Percentiles rank a stretch among this genome's conserved stretches.
These are phyloP conservation scores for Calonectria honghensis DNA, from an alignment of 2,329 filamentous ascomycete species.

Conservation along the genomic window DNA sequence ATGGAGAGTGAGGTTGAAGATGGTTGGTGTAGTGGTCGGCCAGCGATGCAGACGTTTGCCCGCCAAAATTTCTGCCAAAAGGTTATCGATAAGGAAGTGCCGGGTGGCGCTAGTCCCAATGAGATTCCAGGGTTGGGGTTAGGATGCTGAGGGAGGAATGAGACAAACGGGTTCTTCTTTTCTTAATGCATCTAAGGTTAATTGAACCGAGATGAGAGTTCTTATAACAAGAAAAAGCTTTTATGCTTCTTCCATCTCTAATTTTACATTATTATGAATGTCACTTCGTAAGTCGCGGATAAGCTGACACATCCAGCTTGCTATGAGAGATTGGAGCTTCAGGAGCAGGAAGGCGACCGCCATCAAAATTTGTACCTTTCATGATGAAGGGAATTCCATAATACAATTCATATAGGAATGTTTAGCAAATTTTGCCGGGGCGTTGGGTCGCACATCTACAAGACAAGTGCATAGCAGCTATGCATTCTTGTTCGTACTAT, in stretches of 20 bases:
- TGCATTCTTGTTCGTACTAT: background rate
- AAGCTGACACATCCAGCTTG: background rate
- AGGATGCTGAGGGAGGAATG: background rate
- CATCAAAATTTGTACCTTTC: background rate
- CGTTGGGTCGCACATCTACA: background rate
- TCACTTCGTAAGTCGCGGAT: background rate
- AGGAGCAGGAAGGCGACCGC: background rate
- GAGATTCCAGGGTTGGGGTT: conserved; percentile 54
- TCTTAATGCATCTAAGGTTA: background rate
- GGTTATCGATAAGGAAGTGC: conserved; percentile 59
- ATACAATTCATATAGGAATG: background rate
- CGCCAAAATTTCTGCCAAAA: conserved; percentile 59
- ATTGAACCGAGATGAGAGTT: background rate
- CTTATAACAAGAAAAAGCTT: background rate
- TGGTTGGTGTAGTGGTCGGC: conserved; percentile 26
- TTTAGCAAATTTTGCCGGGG: background rate
- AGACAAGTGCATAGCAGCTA: background rate
- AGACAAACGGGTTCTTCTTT: background rate
- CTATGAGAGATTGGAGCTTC: too few relatives aligned
- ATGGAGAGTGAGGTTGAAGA: conserved; percentile 26
- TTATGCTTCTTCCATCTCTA: background rate
- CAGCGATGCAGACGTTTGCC: conserved; percentile 41
- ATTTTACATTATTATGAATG: background rate
- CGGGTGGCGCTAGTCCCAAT: conserved; percentile 45
- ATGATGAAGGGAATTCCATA: background rate